phyloP scores from a whole-genome alignment of 2,329 filamentous ascomycete genomes.

The Fusarium metavorans region DNA sequence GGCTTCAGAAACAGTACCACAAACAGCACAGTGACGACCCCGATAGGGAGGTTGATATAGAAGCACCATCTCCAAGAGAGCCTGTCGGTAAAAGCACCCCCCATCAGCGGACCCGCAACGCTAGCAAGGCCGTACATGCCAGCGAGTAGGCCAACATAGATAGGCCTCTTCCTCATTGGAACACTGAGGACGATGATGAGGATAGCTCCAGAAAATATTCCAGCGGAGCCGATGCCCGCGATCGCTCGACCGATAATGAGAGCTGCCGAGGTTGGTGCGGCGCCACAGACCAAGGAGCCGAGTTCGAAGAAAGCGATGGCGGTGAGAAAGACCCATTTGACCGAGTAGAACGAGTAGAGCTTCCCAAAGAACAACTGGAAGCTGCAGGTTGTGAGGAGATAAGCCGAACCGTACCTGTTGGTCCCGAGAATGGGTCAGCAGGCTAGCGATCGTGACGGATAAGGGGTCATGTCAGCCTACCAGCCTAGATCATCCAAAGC shows the following conservation, averaged over 20 bases:
- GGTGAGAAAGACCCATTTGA: constrained; percentile 61
- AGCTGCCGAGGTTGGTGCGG: constrained; percentile 56
- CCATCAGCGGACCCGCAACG: constrained; percentile 48
- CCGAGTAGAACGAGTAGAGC: constrained; percentile 61
- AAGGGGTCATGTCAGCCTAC: background rate
- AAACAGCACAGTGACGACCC: constrained; percentile 39
- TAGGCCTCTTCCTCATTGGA: constrained; percentile 45
- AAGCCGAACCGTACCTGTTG: constrained; percentile 3
- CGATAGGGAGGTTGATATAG: constrained; percentile 38
- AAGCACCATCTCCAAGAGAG: constrained; percentile 31
- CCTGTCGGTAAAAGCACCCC: constrained; percentile 49
- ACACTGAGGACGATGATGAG: constrained; percentile 59
- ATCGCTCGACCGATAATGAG: constrained; percentile 64
- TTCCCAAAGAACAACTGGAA: constrained; percentile 50
- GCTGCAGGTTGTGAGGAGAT: constrained; percentile 5
- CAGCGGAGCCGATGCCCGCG: constrained; percentile 59
- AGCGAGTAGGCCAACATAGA: constrained; percentile 46
- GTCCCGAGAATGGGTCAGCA: background rate
- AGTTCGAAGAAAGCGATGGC: constrained; percentile 64
- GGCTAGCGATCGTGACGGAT: background rate
- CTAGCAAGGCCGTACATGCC: constrained; percentile 47
- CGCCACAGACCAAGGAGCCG: constrained; percentile 62
- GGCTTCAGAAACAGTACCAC: constrained; percentile 47
- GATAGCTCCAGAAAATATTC: constrained; percentile 59
- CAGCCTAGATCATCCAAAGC: background rate